Base-by-base conservation (phyloP, 2,329 filamentous ascomycete genomes). In the Fusarium staphyleae region DNA sequence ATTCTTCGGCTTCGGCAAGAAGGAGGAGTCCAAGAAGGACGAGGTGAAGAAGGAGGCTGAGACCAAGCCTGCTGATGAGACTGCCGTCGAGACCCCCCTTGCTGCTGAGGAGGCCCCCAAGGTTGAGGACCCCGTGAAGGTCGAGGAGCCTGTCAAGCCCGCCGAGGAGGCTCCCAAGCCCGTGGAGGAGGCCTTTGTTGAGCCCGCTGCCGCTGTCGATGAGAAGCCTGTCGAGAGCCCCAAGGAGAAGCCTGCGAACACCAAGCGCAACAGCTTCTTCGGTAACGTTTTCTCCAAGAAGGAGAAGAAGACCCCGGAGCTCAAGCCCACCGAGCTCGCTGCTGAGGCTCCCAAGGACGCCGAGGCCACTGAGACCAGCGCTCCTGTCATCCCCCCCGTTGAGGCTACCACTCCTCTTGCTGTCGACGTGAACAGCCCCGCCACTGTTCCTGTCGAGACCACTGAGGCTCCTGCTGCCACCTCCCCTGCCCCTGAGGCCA, bases 1-100 rank as follows among this genome's bases (percentile, higher is more conserved):
- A 48, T 82, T 87, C 76, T 87, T 88, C 67, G 82, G 81, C 65
- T 78, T 87, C 58, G 78, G 80, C 67, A 82, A 83, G 76, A 85
- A 84, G 76, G 77, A 75, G 62, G 75, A 78, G 55, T 41, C 57
- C 8, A 75, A 75, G 69, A 74, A 76, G 49, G 76, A 70, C 50
- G 78, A 79, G 73, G 72, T 78, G 63, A 69, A 74, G 72, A 83
- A 84, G 64, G 75, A 79, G 62, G 43, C 57, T 2, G 77, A 78
- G 76, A 70, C 77, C 51, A 73, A 73, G 57, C 62, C 71, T 39
- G 67, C 68, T 33, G 69, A 69, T 24, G 70, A 67, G 41, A 66
- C 74, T 46, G 66, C 69, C 7, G 62, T 45, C 6, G 68, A 74
- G 58, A 52, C 60, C 48, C 9, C 71, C 6, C 4, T 6, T 30